A percentile compares a stretch with the other conserved stretches of the same genome.
Evolutionary conservation across 2,329 filamentous ascomycete genomes (phyloP).

Genomic region (Aspergillus sp.): DNA sequence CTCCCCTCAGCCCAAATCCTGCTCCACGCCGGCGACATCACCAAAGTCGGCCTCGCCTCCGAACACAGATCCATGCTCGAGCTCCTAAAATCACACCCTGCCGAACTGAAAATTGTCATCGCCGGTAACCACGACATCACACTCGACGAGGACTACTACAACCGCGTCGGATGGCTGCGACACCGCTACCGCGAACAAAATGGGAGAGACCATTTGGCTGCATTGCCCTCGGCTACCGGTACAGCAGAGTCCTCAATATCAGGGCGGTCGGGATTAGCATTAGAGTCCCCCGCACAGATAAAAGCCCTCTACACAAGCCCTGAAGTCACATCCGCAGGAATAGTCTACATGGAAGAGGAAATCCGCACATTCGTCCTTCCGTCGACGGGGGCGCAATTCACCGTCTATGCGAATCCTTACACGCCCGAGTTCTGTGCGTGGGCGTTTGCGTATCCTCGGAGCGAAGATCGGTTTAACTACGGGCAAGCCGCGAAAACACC

Average conservation of each 20-base stretch:
- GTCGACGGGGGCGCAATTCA: slow-evolving; percentile 48
- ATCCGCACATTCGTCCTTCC: slow-evolving; percentile 39
- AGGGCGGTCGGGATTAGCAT: slow-evolving; percentile 20
- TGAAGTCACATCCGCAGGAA: slow-evolving; percentile 46
- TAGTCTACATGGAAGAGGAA: slow-evolving; percentile 59
- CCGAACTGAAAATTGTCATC: slow-evolving; percentile 61
- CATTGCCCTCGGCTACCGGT: not conserved
- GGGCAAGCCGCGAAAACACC: slow-evolving; percentile 29
- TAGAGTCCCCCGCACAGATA: slow-evolving; percentile 27
- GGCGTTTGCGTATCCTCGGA: slow-evolving; percentile 56
- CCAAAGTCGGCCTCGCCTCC: slow-evolving; percentile 47
- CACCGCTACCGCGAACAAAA: slow-evolving; percentile 25
- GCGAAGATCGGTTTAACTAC: slow-evolving; percentile 54
- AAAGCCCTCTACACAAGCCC: slow-evolving; percentile 50
- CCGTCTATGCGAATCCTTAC: slow-evolving; percentile 53
- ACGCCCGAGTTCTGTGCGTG: slow-evolving; percentile 57
- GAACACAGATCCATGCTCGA: slow-evolving; percentile 51
- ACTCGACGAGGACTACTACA: slow-evolving; percentile 54
- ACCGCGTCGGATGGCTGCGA: slow-evolving; percentile 24
- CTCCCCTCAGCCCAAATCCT: slow-evolving; percentile 55
- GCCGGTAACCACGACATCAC: slow-evolving; percentile 64
- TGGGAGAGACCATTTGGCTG: slow-evolving; percentile 11
- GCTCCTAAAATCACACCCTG: slow-evolving; percentile 50
- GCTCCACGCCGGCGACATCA: slow-evolving; percentile 61
- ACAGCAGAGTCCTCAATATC: not conserved